Evolutionary conservation across 345 rosid genomes (phyloP), one percentile per base, ranked within the genome.

Genomic region (Gynandropsis gynandra): DNA sequence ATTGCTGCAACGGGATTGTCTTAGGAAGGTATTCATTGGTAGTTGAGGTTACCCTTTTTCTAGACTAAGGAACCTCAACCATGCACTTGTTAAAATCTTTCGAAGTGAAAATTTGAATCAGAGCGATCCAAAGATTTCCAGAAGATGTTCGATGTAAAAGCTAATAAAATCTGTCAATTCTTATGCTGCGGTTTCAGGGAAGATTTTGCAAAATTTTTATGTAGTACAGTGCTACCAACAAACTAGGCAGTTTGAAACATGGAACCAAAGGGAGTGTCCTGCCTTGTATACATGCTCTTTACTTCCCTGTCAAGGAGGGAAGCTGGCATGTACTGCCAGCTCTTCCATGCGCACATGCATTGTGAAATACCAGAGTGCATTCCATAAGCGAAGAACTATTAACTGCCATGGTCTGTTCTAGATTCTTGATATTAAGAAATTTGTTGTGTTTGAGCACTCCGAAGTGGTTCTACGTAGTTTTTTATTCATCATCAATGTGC

Each of bases 381-480:
- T 80, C 75, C 51, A 79, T 57, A 80, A 82, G 73, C 65, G 59
- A 64, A 64, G 66, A 67, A 51, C 69, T 63, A 41, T 87, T 72
- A 76, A 57, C 81, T 87, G 93, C 88, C 79, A 85, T 53, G 95
- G 97, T 92, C 98, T 62, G 98, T 82, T 76, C 87, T 80, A 77
- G 83, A 79, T 72, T 75, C 85, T 77, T 71, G 62, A 16, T 71
- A 54, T 61, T 50, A 74, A 53, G 54, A 35, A 59, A 59, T 44
- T 32, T 32, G 41, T 46, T 67, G 60, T 61, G 40, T 72, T 69
- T 18, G 27, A 31, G 37, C 67, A 37, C 15, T 53, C 55, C 58
- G 48, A 29, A 27, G 64, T 54, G 54, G 45, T 20, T 52, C 39
- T 63, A 8, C n/a, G 64, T 34, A 14, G 27, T 19, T 33, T 17